Percentiles rank a stretch among this genome's conserved stretches.
These are phyloP conservation scores for Diaporthe citri DNA, from an alignment of 2,329 filamentous ascomycete species.

Conservation along the genomic window DNA sequence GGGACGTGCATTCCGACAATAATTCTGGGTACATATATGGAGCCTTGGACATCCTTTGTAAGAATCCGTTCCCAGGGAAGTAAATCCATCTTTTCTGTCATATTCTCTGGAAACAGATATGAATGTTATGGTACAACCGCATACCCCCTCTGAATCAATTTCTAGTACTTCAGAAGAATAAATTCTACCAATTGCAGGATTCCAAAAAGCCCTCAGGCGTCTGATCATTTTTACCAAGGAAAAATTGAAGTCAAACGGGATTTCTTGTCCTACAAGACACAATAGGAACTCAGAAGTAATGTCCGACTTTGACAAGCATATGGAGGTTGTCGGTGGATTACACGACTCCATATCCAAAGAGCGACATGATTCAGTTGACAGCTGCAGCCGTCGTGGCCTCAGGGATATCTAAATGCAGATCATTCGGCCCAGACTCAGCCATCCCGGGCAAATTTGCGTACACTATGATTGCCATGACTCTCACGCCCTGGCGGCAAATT, in stretches of 20 bases:
- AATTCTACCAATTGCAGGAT: not conserved
- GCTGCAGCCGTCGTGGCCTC: not conserved
- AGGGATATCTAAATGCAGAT: not conserved
- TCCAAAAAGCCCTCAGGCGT: not conserved
- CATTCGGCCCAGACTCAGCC: not conserved
- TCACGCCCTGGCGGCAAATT: not conserved
- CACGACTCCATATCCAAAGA: too few species aligned
- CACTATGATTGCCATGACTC: not conserved
- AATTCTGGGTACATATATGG: not conserved
- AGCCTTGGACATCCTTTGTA: not conserved
- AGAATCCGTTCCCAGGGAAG: not conserved
- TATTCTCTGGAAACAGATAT: not conserved
- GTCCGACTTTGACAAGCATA: not conserved
- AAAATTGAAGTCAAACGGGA: accelerated
- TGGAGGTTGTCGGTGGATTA: not conserved
- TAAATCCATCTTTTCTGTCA: not conserved
- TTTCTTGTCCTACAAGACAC: not conserved
- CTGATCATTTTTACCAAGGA: not conserved
- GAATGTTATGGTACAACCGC: not conserved
- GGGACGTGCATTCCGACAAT: not conserved
- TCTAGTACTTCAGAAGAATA: not conserved
- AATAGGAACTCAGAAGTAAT: not conserved
- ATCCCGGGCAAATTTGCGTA: not conserved
- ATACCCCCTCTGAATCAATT: not conserved
- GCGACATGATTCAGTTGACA: not conserved